Conservation (phyloP, 352 stramenopile genomes). For the Phytophthora niederhauseri region DNA sequence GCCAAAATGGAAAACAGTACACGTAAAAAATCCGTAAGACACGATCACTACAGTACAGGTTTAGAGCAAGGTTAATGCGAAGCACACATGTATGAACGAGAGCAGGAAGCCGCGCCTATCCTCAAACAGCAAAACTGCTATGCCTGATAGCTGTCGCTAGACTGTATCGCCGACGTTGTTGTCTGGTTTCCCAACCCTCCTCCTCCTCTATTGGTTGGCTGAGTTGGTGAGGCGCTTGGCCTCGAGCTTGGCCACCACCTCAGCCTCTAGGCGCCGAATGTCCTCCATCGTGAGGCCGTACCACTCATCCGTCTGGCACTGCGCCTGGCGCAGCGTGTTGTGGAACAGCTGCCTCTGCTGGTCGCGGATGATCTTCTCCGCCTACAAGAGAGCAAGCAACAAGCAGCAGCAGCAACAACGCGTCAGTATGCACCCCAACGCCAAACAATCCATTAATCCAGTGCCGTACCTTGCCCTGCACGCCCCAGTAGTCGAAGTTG, state of each 20-base stretch:
- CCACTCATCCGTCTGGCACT: conserved; percentile 85
- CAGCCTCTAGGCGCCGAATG: conserved; percentile 79
- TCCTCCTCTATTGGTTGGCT: conserved; percentile 48
- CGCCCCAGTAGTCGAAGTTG: conserved; percentile 91
- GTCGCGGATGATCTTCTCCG: conserved; percentile 83
- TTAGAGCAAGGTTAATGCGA: background rate
- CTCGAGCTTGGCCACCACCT: conserved; percentile 78
- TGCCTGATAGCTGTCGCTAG: conserved; percentile 19
- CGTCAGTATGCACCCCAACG: background rate
- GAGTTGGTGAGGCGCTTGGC: conserved; percentile 63
- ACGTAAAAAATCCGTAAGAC: no score
- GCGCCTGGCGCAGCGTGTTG: conserved; percentile 67
- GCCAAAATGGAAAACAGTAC: no score
- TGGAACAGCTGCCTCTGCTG: conserved; percentile 88
- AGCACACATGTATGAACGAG: conserved; percentile 17
- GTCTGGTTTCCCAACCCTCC: conserved; percentile 10
- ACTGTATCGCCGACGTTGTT: conserved; percentile 11
- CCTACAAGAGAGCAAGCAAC: conserved; percentile 27
- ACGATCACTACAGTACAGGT: no score
- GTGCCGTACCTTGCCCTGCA: conserved; percentile 65
- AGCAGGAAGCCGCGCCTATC: conserved; percentile 13
- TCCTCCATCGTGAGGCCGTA: conserved; percentile 85
- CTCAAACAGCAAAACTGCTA: conserved; percentile 19
- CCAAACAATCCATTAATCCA: background rate
- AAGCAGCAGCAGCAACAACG: background rate